phyloP scores from a whole-genome alignment of 306 rosid species.

The Prosopis cineraria region DNA sequence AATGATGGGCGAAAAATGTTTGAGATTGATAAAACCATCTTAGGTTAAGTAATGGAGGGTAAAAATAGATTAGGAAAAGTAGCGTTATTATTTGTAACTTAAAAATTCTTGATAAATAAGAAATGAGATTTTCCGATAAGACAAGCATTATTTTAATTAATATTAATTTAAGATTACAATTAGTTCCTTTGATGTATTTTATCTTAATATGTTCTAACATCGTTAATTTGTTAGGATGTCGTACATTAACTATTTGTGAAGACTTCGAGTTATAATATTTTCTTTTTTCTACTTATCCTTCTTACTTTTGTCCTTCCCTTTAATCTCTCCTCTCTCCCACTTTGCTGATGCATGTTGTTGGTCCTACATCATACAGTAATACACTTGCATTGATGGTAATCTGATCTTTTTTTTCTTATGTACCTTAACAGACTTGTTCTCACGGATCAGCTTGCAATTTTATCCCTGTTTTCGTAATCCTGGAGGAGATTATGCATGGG shows the following conservation, averaged over 20 bases:
- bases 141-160: not conserved
- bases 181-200: not conserved
- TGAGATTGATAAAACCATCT: conserved; percentile 2
- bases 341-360: not conserved
- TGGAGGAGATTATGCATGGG: conserved; percentile 97
- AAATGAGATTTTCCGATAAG: not conserved
- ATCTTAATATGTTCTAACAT: not conserved
- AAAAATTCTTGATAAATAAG: not conserved
- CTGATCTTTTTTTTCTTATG: conserved; percentile 13
- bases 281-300: conserved; percentile 23
- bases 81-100: not conserved
- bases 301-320: not conserved
- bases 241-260: conserved; percentile 46
- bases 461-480: conserved; percentile 94
- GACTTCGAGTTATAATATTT: not conserved
- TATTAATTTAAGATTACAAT: not conserved
- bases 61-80: not conserved
- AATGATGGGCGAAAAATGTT: conserved; percentile 23
- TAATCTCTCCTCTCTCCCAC: not conserved
- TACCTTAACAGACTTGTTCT: conserved; percentile 75
- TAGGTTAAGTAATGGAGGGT: not conserved
- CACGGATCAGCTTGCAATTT: conserved; percentile 93
- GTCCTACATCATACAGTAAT: not conserved
- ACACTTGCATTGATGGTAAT: conserved; percentile 3
- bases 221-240: not conserved